Evolutionary conservation across 2,329 filamentous ascomycete genomes (phyloP), one percentile per base, ranked within the genome.

Genomic region (Emydomyces testavorans): DNA sequence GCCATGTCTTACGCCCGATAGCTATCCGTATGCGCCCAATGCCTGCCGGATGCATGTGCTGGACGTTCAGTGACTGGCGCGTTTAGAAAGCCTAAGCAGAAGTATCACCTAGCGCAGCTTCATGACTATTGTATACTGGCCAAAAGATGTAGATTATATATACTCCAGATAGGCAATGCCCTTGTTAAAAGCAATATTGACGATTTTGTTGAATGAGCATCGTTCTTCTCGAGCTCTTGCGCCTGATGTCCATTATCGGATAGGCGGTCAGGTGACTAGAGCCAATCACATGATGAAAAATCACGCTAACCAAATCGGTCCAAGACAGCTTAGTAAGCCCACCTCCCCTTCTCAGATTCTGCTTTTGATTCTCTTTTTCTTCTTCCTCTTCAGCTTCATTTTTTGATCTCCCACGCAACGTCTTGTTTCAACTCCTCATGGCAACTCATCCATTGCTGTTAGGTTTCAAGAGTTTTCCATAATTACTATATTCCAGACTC

Each of bases 391-490:
- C 26, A 26, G 16, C 23, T 42, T n/a, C 31, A 24, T 42, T 37
- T 38, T 37, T 16, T n/a, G n/a, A n/a, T n/a, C 36, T 28, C 15
- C 10, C 11, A 18, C 15, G 36, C 37, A 18, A 42, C 15, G 18
- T 10, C 23, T 16, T 23, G 28, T 32, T 43, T 23, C 28, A 15
- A 8, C 29, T 36, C 29, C 24, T 26, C 29, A 49, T 39, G 45
- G 46, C 28, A 49, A 16, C 28, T 37, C 46, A 37, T 18, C 18
- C 46, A 42, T 21, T 43, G 38, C 38, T 18, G 13, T 36, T 8
- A 18, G 31, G 23, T 16, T 13, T 28, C 18, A 35, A 35, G n/a
- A 35, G 26, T 13, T n/a, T n/a, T n/a, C 46, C 18, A 29, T 29
- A 43, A 4, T 16, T 37, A 15, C 18, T 13, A 15, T 39, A 15